Percentiles rank a stretch among this genome's conserved stretches.
Evolutionary conservation across 495 filamentous ascomycete genomes (phyloP).

Genomic region (Sabuloglossum arenarium): DNA sequence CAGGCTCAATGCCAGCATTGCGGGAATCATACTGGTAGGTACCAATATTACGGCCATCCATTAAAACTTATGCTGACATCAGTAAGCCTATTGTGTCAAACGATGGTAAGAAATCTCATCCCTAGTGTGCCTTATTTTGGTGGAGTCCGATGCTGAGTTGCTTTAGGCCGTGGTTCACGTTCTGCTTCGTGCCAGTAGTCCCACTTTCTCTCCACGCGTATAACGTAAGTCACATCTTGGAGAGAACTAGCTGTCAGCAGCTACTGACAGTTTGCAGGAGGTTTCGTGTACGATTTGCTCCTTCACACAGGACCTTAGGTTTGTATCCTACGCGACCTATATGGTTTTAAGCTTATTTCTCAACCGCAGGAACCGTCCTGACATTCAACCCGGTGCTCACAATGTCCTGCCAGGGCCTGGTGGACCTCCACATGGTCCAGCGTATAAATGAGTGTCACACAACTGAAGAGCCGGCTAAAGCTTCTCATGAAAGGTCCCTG

Average conservation of each 20-base stretch:
- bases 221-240: slow-evolving; percentile 16
- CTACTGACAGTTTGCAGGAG: slow-evolving; percentile 19
- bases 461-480: background rate
- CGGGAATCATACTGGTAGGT: slow-evolving; percentile 25
- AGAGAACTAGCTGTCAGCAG: background rate
- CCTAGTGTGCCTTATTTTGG: background rate
- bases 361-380: slow-evolving; percentile 15
- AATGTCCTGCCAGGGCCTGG: background rate
- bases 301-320: slow-evolving; percentile 31
- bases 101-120: slow-evolving; percentile 22
- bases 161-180: slow-evolving; percentile 29
- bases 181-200: slow-evolving; percentile 33
- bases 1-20: slow-evolving; percentile 30
- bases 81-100: slow-evolving; percentile 22
- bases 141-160: slow-evolving; percentile 8
- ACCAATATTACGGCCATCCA: background rate
- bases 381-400: slow-evolving; percentile 13
- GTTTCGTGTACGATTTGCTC: slow-evolving; percentile 31
- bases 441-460: background rate
- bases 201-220: slow-evolving; percentile 29
- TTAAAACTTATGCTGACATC: background rate
- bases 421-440: background rate
- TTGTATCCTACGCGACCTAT: slow-evolving; percentile 6
- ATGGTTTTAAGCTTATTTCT: background rate
- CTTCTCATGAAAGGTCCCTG: background rate